Evolutionary conservation across 1,284 basidiomycete species (phyloP).

Genomic region (Malassezia equina): DNA sequence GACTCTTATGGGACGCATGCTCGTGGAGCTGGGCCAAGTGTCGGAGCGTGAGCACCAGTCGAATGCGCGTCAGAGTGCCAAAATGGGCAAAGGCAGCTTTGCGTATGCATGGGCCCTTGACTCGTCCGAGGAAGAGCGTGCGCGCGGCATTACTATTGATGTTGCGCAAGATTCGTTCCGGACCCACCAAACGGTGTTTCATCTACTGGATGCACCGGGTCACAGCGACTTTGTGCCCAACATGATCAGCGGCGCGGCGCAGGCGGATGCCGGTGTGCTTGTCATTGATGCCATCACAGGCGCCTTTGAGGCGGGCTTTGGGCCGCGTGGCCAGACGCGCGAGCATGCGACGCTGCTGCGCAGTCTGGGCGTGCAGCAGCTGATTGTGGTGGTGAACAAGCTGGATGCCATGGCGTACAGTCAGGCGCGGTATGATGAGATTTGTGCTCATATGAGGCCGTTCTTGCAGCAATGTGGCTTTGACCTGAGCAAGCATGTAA

Average conservation of each 20-base stretch:
- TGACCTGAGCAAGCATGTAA: constrained; percentile 59
- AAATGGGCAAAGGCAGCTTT: constrained; percentile 85
- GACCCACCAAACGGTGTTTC: constrained; percentile 70
- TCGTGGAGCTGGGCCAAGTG: constrained; percentile 81
- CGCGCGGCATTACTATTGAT: constrained; percentile 94
- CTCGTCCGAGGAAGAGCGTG: constrained; percentile 80
- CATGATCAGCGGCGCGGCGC: constrained; percentile 96
- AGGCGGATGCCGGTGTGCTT: constrained; percentile 90
- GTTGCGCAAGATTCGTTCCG: constrained; percentile 74
- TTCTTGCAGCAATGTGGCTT: constrained; percentile 85
- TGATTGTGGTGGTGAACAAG: constrained; percentile 89
- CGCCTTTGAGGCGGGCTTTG: constrained; percentile 91
- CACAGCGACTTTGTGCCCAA: constrained; percentile 97
- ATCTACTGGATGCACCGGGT: constrained; percentile 88
- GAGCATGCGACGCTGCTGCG: constrained; percentile 87
- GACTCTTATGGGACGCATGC: constrained; percentile 83
- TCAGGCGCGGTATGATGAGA: constrained; percentile 71
- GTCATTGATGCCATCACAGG: constrained; percentile 83
- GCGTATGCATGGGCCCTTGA: constrained; percentile 97
- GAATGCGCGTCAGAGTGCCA: constrained; percentile 82
- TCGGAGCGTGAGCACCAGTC: constrained; percentile 71
- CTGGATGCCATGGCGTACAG: constrained; percentile 65
- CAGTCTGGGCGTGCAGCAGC: constrained; percentile 84
- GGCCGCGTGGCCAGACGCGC: constrained; percentile 86
- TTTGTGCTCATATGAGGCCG: constrained; percentile 62